These are phyloP conservation scores for Diutina pseudorugosa DNA, from an alignment of 1,139 yeast species.

Conservation along the genomic window DNA sequence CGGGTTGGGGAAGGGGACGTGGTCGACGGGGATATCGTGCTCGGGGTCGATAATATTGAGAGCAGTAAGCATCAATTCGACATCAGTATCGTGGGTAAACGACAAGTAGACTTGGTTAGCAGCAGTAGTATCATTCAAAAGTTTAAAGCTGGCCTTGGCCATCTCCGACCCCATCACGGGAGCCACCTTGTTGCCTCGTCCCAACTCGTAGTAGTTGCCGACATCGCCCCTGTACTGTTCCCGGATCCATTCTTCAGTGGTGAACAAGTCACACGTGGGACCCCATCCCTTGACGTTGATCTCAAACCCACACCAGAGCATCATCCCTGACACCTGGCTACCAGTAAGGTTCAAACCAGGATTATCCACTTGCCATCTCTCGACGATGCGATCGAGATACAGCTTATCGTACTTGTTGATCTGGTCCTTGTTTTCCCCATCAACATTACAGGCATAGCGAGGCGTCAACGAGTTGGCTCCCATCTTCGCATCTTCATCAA, in stretches of 20 bases:
- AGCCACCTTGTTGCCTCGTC: constrained; percentile 37
- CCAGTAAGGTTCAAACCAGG: constrained; percentile 15
- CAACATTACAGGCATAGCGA: constrained; percentile 7
- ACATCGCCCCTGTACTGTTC: constrained; percentile 35
- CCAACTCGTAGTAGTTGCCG: constrained; percentile 32
- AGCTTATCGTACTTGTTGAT: constrained; percentile 7
- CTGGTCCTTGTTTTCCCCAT: constrained; percentile 6
- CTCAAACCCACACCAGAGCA: constrained; percentile 42
- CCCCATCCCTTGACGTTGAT: constrained; percentile 36
- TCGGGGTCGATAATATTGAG: not conserved
- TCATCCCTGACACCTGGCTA: constrained; percentile 27
- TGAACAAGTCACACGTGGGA: constrained; percentile 39
- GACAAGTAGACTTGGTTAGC: constrained; percentile 2
- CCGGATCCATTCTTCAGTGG: constrained; percentile 33
- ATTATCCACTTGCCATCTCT: constrained; percentile 8
- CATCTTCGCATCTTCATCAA: constrained; percentile 7
- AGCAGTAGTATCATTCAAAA: constrained; percentile 19
- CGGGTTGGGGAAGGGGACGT: not conserved
- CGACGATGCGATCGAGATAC: constrained; percentile 7
- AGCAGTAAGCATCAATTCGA: constrained; percentile 1
- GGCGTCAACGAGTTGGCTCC: constrained; percentile 12
- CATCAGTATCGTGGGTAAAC: constrained; percentile 4
- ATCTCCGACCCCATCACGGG: constrained; percentile 33
- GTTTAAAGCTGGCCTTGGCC: constrained; percentile 34
- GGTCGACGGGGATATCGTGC: not conserved